These are phyloP conservation scores for Bjerkandera adusta DNA, from an alignment of 1,284 basidiomycete species.

Conservation along the genomic window DNA sequence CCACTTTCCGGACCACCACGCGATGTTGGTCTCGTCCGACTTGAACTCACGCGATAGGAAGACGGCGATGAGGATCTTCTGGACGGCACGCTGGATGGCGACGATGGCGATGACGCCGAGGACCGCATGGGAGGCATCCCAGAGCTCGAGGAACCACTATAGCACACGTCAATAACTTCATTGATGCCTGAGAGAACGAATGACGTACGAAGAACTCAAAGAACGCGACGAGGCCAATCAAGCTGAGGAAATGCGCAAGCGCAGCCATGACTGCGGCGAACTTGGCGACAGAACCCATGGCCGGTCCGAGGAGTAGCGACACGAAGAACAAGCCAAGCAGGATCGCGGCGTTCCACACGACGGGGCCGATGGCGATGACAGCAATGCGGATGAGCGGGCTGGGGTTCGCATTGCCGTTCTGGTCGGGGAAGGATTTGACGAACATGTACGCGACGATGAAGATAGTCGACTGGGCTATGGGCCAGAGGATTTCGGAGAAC, in stretches of 20 bases:
- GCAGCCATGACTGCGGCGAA: conserved; percentile 93
- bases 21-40: conserved; percentile 94
- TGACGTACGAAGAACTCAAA: conserved; percentile 91
- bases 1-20: conserved; percentile 99
- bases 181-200: not conserved
- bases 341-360: conserved; percentile 94
- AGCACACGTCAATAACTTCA: conserved; percentile 21
- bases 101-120: conserved; percentile 85
- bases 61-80: conserved; percentile 91
- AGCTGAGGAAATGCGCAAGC: conserved; percentile 76
- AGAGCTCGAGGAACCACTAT: conserved; percentile 95
- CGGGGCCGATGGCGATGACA: conserved; percentile 89
- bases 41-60: conserved; percentile 95
- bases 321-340: conserved; percentile 87
- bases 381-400: conserved; percentile 89
- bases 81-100: conserved; percentile 86
- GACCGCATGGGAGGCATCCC: conserved; percentile 94
- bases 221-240: conserved; percentile 84
- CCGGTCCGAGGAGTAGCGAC: conserved; percentile 89
- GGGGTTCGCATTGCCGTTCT: conserved; percentile 60
- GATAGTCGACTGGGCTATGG: conserved; percentile 73
- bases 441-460: conserved; percentile 91
- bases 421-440: conserved; percentile 81
- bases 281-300: conserved; percentile 82
- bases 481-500: conserved; percentile 84